Evolutionary conservation across 2,329 filamentous ascomycete species (phyloP), one percentile per base, ranked within the genome.

Genomic region (Fusarium xylarioides): DNA sequence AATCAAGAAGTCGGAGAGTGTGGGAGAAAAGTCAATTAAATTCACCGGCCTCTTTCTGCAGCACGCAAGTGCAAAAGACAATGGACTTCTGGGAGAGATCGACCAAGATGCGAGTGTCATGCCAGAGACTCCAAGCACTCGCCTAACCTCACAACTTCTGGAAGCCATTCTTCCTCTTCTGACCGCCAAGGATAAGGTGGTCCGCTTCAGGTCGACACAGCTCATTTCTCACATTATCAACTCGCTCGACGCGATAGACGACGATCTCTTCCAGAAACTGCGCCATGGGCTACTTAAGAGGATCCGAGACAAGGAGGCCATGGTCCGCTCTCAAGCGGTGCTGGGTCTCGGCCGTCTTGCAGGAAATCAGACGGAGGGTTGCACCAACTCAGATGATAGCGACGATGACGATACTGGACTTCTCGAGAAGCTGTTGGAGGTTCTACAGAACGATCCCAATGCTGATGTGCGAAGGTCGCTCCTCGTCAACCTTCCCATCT

Each of bases 371-470:
- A 89, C 92, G 9, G 92, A 93, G 62, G 92, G 90, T 16, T 90
- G 90, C 75, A 88, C 87, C 40, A 89, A 93, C 71, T 89, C 91
- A 16, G 92, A 94, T 50, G 91, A 91, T 42, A 92, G 91, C 66
- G 91, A 93, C 65, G 91, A 93, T 28, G 87, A 87, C 16, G 88
- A 89, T 16, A 90, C 89, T 14, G 92, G 93, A 14, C 86, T 98
- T 43, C 85, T 97, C 30, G 91, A 93, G 66, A 97, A 95, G 81
- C 89, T 98, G 9, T 86, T 98, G 15, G 93, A 97, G 76, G 92
- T 97, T 35, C 87, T 98, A 75, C 95, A 97, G 80, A 96, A 98
- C 76, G 96, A 99, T 77, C 93, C 95, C 0, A 97, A 94, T 75
- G 95, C 95, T 5, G 96, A 99, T 78, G 96, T 99, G 40, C 90